Evolutionary conservation across 23 red algal genomes (phyloP), one percentile per base, ranked within the genome.

Genomic region (Cyanidioschyzon merolae): DNA sequence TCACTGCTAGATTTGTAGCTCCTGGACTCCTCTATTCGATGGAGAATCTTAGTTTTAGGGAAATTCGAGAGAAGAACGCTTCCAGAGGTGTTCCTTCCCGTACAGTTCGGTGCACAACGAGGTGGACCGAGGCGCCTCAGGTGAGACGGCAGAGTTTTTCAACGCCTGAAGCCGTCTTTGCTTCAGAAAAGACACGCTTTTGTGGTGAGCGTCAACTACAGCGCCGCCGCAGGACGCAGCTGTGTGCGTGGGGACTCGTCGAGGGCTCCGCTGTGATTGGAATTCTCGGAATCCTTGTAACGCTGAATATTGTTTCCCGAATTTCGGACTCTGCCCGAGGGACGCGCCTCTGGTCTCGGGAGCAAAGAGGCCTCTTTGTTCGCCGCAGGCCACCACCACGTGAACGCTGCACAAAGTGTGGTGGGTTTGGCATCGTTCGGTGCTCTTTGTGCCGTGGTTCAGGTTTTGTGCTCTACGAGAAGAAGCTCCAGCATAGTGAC

Each of bases 321-420:
- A 21, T 54, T 15, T 54, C 45, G 45, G 45, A 54, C 21, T 7
- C 45, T 15, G 45, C 45, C 21, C 45, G 45, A 15, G 45, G 45
- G 45, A 54, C 45, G 45, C 45, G 45, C 7, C 12, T 71, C 7
- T 25, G 32, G 63, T 71, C 63, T 3, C 63, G 63, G 3, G n/a
- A 71, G 32, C 63, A 71, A 35, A 25, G 29, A 7, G 63, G 63
- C n/a, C 32, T 71, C 2, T 71, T 32, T 71, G 63, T 71, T 7
- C 12, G 63, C 2, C 63, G 63, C n/a, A 7, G 63, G 29, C 63
- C 63, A 3, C 63, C 12, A 32, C 12, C 16, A 32, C 63, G 29
- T 71, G 63, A 71, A 7, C 63, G 63, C 63, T 71, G 63, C 29
- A 7, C 30, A 7, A 71, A 71, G 63, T 71, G 63, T 32, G 63